phyloP scores from a whole-genome alignment of 176 grass and related monocot species.

The Panicum miliaceum region DNA sequence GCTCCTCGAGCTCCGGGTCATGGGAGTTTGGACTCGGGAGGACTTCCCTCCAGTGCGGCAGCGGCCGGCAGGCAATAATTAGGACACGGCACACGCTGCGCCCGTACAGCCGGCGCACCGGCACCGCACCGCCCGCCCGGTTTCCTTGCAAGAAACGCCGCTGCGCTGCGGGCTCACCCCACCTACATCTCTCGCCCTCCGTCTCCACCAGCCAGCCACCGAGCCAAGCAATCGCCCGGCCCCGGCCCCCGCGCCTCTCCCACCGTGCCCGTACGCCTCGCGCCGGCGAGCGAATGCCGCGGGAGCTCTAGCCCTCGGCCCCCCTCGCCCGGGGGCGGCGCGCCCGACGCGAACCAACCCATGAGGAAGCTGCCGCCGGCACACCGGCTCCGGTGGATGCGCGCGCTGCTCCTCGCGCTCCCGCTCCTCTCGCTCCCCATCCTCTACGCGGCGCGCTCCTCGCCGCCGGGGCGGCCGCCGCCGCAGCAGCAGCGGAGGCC shows the following conservation, averaged over 20 bases:
- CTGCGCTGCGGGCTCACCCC: neutral
- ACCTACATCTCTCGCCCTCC: constrained; percentile 5
- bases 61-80: neutral
- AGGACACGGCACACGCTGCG: constrained; percentile 14
- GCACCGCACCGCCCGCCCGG: neutral
- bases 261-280: neutral
- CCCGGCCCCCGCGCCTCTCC: too few species aligned
- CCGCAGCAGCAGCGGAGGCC: neutral
- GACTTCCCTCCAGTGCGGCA: neutral
- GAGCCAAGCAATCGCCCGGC: neutral
- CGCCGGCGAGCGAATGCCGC: constrained; percentile 54
- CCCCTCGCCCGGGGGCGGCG: constrained; percentile 1
- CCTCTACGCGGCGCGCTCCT: constrained; percentile 56
- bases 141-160: constrained; percentile 50
- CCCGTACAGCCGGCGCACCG: neutral
- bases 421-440: constrained; percentile 65
- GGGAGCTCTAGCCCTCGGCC: constrained; percentile 44
- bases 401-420: constrained; percentile 57
- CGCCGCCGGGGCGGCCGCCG: neutral
- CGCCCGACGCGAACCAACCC: neutral
- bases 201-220: constrained; percentile 34
- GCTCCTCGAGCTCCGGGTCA: neutral
- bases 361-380: constrained; percentile 76
- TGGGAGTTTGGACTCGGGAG: neutral
- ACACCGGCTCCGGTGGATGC: constrained; percentile 53